phyloP scores from a whole-genome alignment of 2,329 filamentous ascomycete genomes.

The Beauveria brongniartii region DNA sequence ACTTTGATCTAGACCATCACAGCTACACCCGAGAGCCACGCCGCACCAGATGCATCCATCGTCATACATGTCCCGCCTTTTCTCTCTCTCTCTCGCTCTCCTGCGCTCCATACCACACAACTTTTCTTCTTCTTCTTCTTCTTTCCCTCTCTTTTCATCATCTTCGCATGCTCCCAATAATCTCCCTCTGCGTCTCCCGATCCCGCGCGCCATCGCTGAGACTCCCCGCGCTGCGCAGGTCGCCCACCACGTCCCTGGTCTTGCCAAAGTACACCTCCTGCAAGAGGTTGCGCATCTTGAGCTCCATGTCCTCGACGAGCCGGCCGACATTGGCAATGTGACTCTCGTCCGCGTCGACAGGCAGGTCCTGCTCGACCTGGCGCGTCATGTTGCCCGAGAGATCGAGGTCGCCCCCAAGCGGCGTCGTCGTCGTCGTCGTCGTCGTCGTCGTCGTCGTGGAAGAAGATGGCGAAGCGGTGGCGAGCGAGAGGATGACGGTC shows the following conservation, averaged over 20 bases:
- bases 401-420: constrained; percentile 71
- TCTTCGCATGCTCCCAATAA: constrained; percentile 60
- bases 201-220: constrained; percentile 81
- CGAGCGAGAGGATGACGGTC: constrained; percentile 87
- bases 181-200: constrained; percentile 76
- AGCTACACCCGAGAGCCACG: background rate
- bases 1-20: background rate
- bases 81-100: background rate
- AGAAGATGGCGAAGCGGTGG: constrained; percentile 36
- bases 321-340: constrained; percentile 94
- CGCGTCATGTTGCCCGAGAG: constrained; percentile 96
- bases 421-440: constrained; percentile 27
- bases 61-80: background rate
- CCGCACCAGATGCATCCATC: background rate
- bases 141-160: background rate
- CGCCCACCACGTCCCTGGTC: constrained; percentile 95
- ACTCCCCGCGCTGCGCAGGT: constrained; percentile 77
- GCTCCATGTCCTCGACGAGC: constrained; percentile 97
- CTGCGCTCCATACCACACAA: background rate
- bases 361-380: constrained; percentile 86
- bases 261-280: constrained; percentile 99
- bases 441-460: constrained; percentile 18
- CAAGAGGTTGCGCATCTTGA: constrained; percentile 96
- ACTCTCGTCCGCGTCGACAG: constrained; percentile 80
- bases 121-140: too few relatives aligned